A percentile compares a stretch with the other conserved stretches of the same genome.
phyloP scores from a whole-genome alignment of 768 basidiomycete genomes.

The Hygrocybe punicea region DNA sequence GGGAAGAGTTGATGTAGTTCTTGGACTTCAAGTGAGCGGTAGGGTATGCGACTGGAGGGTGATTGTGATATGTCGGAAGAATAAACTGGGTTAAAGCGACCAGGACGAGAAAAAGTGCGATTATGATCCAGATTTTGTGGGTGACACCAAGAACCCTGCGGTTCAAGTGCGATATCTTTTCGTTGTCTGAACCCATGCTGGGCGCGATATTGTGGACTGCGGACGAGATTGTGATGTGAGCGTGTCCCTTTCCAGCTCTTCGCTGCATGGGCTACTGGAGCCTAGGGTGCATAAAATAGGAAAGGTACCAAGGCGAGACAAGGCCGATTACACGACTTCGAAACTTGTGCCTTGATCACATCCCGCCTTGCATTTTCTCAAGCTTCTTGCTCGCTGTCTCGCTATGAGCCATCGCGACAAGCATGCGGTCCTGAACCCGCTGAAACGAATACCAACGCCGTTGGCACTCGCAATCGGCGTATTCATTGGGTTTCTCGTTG shows the following conservation, averaged over 20 bases:
- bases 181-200: slow-evolving; percentile 48
- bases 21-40: slow-evolving; percentile 59
- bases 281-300: slow-evolving; percentile 13
- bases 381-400: not conserved
- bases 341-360: slow-evolving; percentile 22
- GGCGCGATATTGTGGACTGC: slow-evolving; percentile 36
- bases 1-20: slow-evolving; percentile 74
- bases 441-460: slow-evolving; percentile 51
- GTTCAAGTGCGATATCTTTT: slow-evolving; percentile 49
- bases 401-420: not conserved
- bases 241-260: slow-evolving; percentile 49
- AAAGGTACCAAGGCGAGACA: slow-evolving; percentile 9
- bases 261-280: slow-evolving; percentile 66
- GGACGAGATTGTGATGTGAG: slow-evolving; percentile 47
- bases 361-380: not conserved
- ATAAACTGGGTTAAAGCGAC: slow-evolving; percentile 56
- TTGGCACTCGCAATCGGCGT: slow-evolving; percentile 60
- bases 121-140: slow-evolving; percentile 66
- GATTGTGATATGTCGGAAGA: slow-evolving; percentile 38
- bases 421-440: slow-evolving; percentile 15
- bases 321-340: slow-evolving; percentile 16
- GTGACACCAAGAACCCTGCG: slow-evolving; percentile 61
- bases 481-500: slow-evolving; percentile 56
- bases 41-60: slow-evolving; percentile 29
- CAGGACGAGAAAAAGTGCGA: slow-evolving; percentile 52